Percentiles rank a stretch among this genome's conserved stretches.
These are phyloP conservation scores for Mucor lusitanicus DNA, from an alignment of 371 early-diverging fungal species.

Conservation along the genomic window DNA sequence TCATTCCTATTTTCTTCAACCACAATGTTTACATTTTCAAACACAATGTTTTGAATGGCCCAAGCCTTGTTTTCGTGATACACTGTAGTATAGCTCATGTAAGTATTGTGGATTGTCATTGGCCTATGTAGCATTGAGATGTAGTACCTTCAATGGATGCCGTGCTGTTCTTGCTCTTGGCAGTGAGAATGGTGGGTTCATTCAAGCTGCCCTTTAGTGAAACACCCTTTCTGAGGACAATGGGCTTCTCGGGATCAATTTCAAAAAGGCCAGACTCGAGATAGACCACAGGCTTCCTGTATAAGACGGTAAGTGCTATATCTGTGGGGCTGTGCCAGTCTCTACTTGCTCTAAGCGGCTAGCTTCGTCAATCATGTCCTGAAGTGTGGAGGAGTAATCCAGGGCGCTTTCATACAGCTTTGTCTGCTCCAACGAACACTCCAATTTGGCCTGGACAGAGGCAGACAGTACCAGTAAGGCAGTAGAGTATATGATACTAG, in stretches of 20 bases:
- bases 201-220: constrained; percentile 15
- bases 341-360: constrained; percentile 20
- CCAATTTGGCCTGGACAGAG: constrained; percentile 3
- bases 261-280: constrained; percentile 29
- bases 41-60: constrained; percentile 42
- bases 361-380: constrained; percentile 38
- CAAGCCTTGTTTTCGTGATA: constrained; percentile 19
- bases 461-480: background rate
- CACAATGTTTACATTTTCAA: constrained; percentile 45
- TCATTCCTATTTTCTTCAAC: constrained; percentile 27
- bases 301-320: background rate
- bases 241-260: constrained; percentile 19
- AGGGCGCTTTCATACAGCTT: background rate
- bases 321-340: background rate
- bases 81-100: background rate
- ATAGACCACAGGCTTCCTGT: constrained; percentile 32
- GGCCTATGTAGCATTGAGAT: no score
- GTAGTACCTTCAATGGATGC: constrained; percentile 26
- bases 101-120: background rate
- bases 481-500: constrained; percentile 4
- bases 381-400: constrained; percentile 20
- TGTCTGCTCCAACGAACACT: constrained; percentile 12
- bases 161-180: constrained; percentile 1
- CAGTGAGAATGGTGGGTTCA: constrained; percentile 20
- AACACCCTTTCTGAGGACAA: constrained; percentile 20